These are phyloP conservation scores for Graphium sp. DNA, from an alignment of 2,329 filamentous ascomycete species.

Conservation along the genomic window DNA sequence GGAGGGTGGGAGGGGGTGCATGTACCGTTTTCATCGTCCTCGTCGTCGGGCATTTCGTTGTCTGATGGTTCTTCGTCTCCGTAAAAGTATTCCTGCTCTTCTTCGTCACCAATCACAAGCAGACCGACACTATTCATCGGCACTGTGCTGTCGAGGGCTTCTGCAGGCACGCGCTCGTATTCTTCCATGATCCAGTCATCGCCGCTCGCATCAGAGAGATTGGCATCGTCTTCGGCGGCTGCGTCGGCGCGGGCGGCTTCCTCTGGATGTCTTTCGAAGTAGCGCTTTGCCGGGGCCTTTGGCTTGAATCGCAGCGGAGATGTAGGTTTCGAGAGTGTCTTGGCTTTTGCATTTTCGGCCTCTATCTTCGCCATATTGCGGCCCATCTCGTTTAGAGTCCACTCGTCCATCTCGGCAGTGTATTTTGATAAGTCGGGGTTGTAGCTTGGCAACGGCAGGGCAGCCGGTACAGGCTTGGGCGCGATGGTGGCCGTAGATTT, in stretches of 20 bases:
- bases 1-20: too few relatives aligned
- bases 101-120: constrained; percentile 37
- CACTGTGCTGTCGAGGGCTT: constrained; percentile 27
- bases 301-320: constrained; percentile 33
- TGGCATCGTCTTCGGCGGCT: constrained; percentile 17
- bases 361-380: constrained; percentile 31
- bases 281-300: constrained; percentile 35
- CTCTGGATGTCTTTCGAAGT: constrained; percentile 36
- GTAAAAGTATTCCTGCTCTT: constrained; percentile 44
- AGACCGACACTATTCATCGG: constrained; percentile 34
- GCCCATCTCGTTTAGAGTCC: constrained; percentile 40
- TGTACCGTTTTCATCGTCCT: constrained; percentile 50
- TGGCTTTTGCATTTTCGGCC: constrained; percentile 15
- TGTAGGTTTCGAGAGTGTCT: constrained; percentile 5
- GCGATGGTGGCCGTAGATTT: constrained; percentile 5
- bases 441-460: constrained; percentile 15
- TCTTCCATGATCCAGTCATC: constrained; percentile 45
- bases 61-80: constrained; percentile 44
- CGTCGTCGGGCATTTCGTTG: constrained; percentile 36
- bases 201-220: constrained; percentile 21
- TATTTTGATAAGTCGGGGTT: constrained; percentile 29
- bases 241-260: constrained; percentile 5
- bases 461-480: constrained; percentile 14
- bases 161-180: constrained; percentile 42
- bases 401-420: constrained; percentile 37